phyloP scores from a whole-genome alignment of 768 basidiomycete genomes.

The Auricularia heimuer region DNA sequence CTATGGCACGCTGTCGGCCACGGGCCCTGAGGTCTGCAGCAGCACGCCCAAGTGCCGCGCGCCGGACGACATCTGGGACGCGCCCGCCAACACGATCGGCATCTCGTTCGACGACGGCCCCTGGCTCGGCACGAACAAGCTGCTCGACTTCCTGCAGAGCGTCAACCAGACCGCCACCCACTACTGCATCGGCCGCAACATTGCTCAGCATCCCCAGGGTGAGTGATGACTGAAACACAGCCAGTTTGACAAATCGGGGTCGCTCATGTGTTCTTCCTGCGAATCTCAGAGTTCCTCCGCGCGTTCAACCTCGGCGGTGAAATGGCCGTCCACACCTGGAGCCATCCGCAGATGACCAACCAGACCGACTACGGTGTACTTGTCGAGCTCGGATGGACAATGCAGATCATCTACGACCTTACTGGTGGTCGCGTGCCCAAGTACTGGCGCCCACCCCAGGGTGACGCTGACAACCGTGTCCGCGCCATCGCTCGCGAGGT shows the following conservation, averaged over 20 bases:
- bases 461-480: conserved; percentile 76
- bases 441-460: conserved; percentile 84
- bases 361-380: conserved; percentile 58
- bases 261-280: too few species aligned
- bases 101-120: conserved; percentile 80
- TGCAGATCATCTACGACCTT: conserved; percentile 68
- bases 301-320: not conserved
- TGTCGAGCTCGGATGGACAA: conserved; percentile 77
- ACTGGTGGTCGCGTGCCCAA: conserved; percentile 67
- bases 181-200: conserved; percentile 2
- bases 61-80: conserved; percentile 58
- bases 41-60: conserved; percentile 59
- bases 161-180: not conserved
- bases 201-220: not conserved
- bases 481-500: conserved; percentile 77
- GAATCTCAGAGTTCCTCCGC: not conserved
- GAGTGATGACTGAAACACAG: not conserved
- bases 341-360: conserved; percentile 75
- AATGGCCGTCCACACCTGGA: conserved; percentile 45
- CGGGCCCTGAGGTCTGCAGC: conserved; percentile 49
- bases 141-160: not conserved
- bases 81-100: conserved; percentile 57
- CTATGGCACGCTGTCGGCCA: conserved; percentile 34
- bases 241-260: not conserved
- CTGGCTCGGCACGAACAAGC: conserved; percentile 4